These are phyloP conservation scores for Lunasporangiospora selenospora DNA, from an alignment of 192 early-diverging fungal species.

Conservation along the genomic window DNA sequence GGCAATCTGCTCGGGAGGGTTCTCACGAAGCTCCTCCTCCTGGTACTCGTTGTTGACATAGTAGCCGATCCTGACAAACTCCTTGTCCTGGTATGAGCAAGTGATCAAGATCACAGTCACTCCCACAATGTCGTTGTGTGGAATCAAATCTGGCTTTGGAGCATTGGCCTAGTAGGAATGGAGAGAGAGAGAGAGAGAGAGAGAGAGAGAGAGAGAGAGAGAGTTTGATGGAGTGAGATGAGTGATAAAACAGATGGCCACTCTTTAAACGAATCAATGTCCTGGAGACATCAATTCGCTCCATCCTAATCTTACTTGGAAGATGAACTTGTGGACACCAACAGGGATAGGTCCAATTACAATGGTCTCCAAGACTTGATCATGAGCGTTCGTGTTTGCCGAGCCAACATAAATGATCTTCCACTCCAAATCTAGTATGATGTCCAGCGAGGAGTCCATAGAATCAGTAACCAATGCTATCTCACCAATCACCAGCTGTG, in stretches of 20 bases:
- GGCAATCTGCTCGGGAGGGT: slow-evolving; percentile 74
- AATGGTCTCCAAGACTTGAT: slow-evolving; percentile 95
- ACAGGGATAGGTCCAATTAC: slow-evolving; percentile 96
- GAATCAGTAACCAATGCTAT: not conserved
- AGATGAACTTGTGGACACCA: slow-evolving; percentile 93
- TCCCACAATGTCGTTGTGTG: slow-evolving; percentile 81
- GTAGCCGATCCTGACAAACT: slow-evolving; percentile 98
- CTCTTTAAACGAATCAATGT: too few species aligned
- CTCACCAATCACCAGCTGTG: not conserved
- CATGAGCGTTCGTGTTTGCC: slow-evolving; percentile 79
- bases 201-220: too few species aligned
- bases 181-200: not conserved
- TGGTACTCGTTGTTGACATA: slow-evolving; percentile 97
- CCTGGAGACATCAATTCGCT: too few species aligned
- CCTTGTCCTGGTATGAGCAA: slow-evolving; percentile 87
- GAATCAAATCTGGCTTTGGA: slow-evolving; percentile 78
- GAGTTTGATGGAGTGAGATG: too few species aligned
- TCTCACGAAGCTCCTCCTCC: slow-evolving; percentile 80
- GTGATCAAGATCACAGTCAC: slow-evolving; percentile 92
- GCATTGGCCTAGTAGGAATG: slow-evolving; percentile 62
- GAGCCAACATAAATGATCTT: slow-evolving; percentile 96
- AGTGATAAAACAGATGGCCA: too few species aligned
- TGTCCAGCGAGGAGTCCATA: not conserved
- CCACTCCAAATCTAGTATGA: slow-evolving; percentile 95
- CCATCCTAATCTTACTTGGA: slow-evolving; percentile 86